Evolutionary conservation across 768 basidiomycete species (phyloP), one percentile per base, ranked within the genome.

Genomic region (Phylloporus rhodoxanthus): DNA sequence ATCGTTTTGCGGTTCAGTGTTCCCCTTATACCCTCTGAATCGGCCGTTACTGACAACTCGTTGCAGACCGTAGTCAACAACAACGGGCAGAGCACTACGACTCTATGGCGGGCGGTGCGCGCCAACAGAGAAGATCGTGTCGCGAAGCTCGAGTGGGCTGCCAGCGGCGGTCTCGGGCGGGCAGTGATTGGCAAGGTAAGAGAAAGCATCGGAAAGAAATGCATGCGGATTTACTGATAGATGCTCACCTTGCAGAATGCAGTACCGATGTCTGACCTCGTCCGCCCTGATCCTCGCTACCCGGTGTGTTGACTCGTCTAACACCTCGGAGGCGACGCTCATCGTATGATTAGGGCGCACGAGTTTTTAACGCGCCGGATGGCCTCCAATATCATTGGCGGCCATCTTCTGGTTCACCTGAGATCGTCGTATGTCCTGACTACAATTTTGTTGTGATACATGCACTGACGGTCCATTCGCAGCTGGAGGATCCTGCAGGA

Each of bases 71-170:
- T 76, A 28, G 76, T 80, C 45, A 75, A 68, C 59, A 69, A 74
- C 52, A 84, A 70, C 56, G 87, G 86, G 20, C 78, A 81, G 61
- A 84, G 77, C 58, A 76, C 85, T 47, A 90, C 88, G 20, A 89
- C 85, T 19, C 73, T 91, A 49, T 88, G 80, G 80, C 82, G 86
- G 51, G 72, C 84, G n/a, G 84, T 87, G 60, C 85, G 88, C 44
- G 76, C 85, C 51, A 87, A 85, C 72, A 88, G 85, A 65, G 88
- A 91, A 71, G 89, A 92, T 66, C 83, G 87, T 39, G 84, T 91
- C 62, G 89, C 89, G 56, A 89, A 83, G 71, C 79, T 91, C 46
- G 90, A 92, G 68, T 92, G 89, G 89, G 79, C 85, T 48, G 72
- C 83, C 42, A 88, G 80, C 57, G 89, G 88, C 53, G 83, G 85